Percentiles rank a stretch among this genome's conserved stretches.
Evolutionary conservation across 768 basidiomycete genomes (phyloP).

Genomic region (Sistotremastrum suecicum): DNA sequence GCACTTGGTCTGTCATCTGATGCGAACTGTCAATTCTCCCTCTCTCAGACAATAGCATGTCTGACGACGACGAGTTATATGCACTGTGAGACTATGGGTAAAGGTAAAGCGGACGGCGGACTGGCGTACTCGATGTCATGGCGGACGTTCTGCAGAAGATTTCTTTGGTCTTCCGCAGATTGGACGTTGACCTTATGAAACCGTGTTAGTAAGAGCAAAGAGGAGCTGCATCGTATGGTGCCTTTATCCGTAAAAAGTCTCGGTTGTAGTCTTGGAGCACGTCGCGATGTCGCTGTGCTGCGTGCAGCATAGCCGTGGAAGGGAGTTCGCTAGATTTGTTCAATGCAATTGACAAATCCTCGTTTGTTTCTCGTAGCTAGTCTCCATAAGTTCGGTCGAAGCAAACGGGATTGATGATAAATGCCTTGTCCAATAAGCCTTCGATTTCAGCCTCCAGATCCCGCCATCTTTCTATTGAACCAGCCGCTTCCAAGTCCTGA

Average conservation of each 20-base stretch:
- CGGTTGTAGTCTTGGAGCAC: conserved; percentile 77
- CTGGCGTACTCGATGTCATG: conserved; percentile 84
- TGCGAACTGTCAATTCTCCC: conserved; percentile 86
- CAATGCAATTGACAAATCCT: conserved; percentile 56
- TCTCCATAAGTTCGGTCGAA: conserved; percentile 7
- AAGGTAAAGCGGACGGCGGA: not conserved
- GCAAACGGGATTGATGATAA: conserved; percentile 4
- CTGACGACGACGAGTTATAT: conserved; percentile 81
- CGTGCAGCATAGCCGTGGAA: conserved; percentile 74
- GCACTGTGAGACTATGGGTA: conserved; percentile 34
- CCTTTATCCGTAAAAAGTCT: conserved; percentile 81
- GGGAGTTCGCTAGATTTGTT: conserved; percentile 53
- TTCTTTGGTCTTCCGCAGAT: conserved; percentile 72
- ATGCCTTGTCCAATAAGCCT: conserved; percentile 61
- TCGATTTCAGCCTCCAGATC: conserved; percentile 81
- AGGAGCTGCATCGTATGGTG: conserved; percentile 11
- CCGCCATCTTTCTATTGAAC: conserved; percentile 58
- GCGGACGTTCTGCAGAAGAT: conserved; percentile 77
- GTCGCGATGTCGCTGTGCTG: conserved; percentile 83
- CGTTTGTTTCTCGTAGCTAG: conserved; percentile 80
- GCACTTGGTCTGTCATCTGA: conserved; percentile 83
- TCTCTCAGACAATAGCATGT: conserved; percentile 78
- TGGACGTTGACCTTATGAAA: conserved; percentile 55
- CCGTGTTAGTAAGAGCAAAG: not conserved
- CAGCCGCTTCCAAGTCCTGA: conserved; percentile 53